These are phyloP conservation scores for Apiotrichum sp. DNA, from an alignment of 1,284 basidiomycete genomes.

Conservation along the genomic window DNA sequence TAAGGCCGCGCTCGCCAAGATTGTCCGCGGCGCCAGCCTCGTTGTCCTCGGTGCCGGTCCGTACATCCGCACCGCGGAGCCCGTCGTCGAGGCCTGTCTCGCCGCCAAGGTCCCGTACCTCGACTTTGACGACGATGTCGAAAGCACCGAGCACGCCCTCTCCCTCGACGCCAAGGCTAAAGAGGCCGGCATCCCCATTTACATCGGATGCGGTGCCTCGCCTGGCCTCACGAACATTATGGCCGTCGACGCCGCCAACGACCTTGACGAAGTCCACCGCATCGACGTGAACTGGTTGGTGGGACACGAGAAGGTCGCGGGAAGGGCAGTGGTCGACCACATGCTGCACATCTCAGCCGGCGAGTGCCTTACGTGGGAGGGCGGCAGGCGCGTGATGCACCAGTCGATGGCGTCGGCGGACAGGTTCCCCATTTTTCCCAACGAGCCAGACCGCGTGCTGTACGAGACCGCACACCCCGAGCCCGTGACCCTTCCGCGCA, in stretches of 20 bases:
- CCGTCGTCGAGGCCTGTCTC: not conserved
- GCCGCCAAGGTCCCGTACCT: not conserved
- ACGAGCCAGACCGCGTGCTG: not conserved
- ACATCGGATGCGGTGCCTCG: not conserved
- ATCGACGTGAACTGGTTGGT: not conserved
- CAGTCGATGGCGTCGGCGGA: not conserved
- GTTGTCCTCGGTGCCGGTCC: not conserved
- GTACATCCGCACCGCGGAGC: not conserved
- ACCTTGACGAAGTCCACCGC: not conserved
- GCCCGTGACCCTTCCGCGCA: not conserved
- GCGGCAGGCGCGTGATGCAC: not conserved
- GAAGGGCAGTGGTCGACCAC: not conserved
- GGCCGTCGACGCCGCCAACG: slow-evolving; percentile 1
- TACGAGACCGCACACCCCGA: slow-evolving; percentile 1
- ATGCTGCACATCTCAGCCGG: not conserved
- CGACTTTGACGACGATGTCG: slow-evolving; percentile 1
- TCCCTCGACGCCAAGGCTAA: slow-evolving; percentile 35
- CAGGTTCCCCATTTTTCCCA: not conserved
- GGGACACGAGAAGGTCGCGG: not conserved
- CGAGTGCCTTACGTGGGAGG: not conserved
- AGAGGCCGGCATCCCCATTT: slow-evolving; percentile 15
- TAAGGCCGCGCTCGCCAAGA: not conserved
- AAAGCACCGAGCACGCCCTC: slow-evolving; percentile 23
- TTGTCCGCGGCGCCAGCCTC: not conserved
- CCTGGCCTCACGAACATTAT: not conserved